Evolutionary conservation across 768 basidiomycete species (phyloP).

Genomic region (Cystobasidiopsis lactophilus): DNA sequence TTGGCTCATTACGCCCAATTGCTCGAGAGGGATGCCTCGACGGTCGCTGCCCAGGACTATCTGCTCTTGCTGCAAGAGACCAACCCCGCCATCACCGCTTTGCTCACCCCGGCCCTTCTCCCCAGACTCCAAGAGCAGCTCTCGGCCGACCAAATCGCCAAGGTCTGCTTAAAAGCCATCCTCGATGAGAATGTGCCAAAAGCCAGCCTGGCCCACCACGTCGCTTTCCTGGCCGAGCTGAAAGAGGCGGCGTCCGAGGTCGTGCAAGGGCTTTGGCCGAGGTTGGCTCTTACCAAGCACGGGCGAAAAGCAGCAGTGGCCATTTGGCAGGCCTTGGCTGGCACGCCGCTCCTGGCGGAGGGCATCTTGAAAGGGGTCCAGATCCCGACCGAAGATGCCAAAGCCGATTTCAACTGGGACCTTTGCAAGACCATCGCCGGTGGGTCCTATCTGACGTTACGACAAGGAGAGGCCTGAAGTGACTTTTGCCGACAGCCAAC

Average conservation of each 20-base stretch:
- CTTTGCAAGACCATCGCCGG: no score
- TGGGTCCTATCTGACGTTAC: no score
- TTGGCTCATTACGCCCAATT: no score
- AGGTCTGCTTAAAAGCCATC: neutral
- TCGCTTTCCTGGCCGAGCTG: neutral
- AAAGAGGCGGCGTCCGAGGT: slow-evolving; percentile 2
- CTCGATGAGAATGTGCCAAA: neutral
- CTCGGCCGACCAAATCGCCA: neutral
- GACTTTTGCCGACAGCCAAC: no score
- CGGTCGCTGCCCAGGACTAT: no score
- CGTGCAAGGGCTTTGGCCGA: slow-evolving; percentile 40
- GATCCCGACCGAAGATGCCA: no score
- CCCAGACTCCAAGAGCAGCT: neutral
- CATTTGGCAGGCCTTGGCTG: slow-evolving; percentile 46
- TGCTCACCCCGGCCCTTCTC: no score
- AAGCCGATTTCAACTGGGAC: no score
- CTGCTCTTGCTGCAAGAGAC: no score
- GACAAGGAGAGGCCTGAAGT: no score
- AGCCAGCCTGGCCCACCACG: neutral
- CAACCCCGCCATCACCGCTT: no score
- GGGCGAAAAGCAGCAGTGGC: slow-evolving; percentile 41
- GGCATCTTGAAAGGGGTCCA: neutral
- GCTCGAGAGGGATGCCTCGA: no score
- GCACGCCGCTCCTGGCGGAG: neutral
- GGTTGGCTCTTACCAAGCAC: slow-evolving; percentile 49